Conservation (phyloP, 768 basidiomycete genomes). For the Cystobasidium ongulense region DNA sequence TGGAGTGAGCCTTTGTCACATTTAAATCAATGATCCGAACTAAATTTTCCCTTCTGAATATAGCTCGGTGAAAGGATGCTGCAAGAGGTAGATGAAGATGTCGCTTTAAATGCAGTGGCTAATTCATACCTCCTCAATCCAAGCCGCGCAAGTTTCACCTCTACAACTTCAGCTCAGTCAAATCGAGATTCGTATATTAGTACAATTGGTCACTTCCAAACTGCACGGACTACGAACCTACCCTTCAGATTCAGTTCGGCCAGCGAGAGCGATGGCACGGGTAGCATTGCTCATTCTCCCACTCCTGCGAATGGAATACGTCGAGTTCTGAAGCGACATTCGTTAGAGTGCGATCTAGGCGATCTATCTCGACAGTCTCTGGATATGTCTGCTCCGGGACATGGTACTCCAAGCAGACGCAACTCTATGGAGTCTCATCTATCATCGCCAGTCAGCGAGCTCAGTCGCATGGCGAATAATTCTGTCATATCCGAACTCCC, state of each 20-base stretch:
- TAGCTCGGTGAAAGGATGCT: conserved; percentile 27
- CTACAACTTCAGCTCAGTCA: neutral
- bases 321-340: conserved; percentile 9
- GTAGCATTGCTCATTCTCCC: conserved; percentile 9
- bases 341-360: conserved; percentile 9
- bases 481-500: neutral
- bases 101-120: neutral
- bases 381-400: neutral
- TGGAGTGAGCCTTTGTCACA: conserved; percentile 10
- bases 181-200: neutral
- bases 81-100: conserved; percentile 24
- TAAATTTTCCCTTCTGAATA: neutral
- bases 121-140: neutral
- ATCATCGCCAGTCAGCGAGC: neutral
- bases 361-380: conserved; percentile 3
- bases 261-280: conserved; percentile 20
- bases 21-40: neutral
- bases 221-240: neutral
- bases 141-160: neutral
- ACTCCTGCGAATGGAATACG: conserved; percentile 21
- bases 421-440: neutral
- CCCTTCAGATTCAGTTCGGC: neutral
- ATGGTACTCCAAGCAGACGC: neutral
- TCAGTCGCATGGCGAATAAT: conserved; percentile 2
- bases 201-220: neutral